phyloP scores from a whole-genome alignment of 805 yeast species.

The Hanseniaspora singularis region DNA sequence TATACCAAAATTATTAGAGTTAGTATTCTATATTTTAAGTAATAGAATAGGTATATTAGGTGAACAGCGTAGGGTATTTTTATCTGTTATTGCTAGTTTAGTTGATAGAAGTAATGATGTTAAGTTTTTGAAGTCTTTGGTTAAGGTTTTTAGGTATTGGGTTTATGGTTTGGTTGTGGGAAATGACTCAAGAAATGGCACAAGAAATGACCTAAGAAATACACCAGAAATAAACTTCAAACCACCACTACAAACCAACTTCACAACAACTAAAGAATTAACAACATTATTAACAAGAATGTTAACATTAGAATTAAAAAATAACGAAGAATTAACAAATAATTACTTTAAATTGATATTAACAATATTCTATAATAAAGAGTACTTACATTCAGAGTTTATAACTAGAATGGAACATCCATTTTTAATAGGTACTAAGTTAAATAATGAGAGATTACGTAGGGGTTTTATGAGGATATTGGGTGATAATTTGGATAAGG shows the following conservation, averaged over 20 bases:
- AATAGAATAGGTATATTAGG: constrained; percentile 77
- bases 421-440: constrained; percentile 82
- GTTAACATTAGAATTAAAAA: constrained; percentile 83
- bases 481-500: constrained; percentile 64
- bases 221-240: too few relatives aligned
- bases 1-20: constrained; percentile 47
- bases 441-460: constrained; percentile 63
- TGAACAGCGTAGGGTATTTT: constrained; percentile 81
- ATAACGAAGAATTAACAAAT: constrained; percentile 64
- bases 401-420: constrained; percentile 95
- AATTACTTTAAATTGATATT: constrained; percentile 77
- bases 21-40: constrained; percentile 64
- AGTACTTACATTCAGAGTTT: constrained; percentile 70
- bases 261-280: constrained; percentile 89
- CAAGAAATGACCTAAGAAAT: too few relatives aligned
- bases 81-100: constrained; percentile 75
- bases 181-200: too few relatives aligned
- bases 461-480: constrained; percentile 67
- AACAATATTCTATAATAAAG: constrained; percentile 71
- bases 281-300: constrained; percentile 87
- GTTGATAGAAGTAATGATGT: constrained; percentile 80
- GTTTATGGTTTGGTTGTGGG: too few relatives aligned
- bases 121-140: constrained; percentile 58
- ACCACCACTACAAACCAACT: too few relatives aligned
- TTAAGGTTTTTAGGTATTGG: constrained; percentile 75